phyloP scores from a whole-genome alignment of 768 basidiomycete species.

The Amanita exitialis region DNA sequence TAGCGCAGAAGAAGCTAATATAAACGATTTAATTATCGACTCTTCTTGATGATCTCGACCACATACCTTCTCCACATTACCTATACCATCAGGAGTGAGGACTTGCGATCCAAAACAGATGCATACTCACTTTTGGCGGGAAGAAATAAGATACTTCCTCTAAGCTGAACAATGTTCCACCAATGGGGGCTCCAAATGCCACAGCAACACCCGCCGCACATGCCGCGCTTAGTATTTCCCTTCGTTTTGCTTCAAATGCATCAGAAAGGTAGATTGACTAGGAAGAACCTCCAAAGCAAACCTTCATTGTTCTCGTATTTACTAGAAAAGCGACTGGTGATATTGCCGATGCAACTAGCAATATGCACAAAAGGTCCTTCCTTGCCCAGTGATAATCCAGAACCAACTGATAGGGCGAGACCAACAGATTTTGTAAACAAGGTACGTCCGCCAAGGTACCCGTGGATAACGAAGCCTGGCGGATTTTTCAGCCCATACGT shows the following conservation, averaged over 20 bases:
- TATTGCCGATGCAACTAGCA: constrained; percentile 87
- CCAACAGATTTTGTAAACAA: constrained; percentile 88
- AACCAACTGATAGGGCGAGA: constrained; percentile 83
- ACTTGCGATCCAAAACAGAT: neutral
- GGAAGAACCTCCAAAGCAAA: constrained; percentile 15
- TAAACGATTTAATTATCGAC: constrained; percentile 17
- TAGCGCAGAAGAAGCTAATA: constrained; percentile 90
- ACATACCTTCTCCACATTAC: constrained; percentile 89
- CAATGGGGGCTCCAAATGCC: constrained; percentile 94
- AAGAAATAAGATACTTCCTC: constrained; percentile 98
- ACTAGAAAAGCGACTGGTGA: constrained; percentile 70
- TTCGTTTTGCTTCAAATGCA: constrained; percentile 61
- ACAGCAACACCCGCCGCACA: constrained; percentile 97
- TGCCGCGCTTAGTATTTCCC: constrained; percentile 92
- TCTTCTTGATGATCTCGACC: constrained; percentile 4
- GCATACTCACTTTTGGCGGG: constrained; percentile 65
- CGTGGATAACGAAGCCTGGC: constrained; percentile 90
- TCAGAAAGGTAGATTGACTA: neutral
- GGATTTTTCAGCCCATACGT: constrained; percentile 9
- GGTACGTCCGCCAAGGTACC: constrained; percentile 87
- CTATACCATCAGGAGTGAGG: constrained; percentile 18
- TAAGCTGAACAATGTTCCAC: constrained; percentile 84
- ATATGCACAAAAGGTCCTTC: constrained; percentile 80
- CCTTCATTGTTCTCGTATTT: constrained; percentile 98
- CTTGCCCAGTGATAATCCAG: constrained; percentile 79